Percentiles rank a stretch among this genome's conserved stretches.
These are phyloP conservation scores for Colletotrichum sp. DNA, from an alignment of 2,329 filamentous ascomycete species.

Conservation along the genomic window DNA sequence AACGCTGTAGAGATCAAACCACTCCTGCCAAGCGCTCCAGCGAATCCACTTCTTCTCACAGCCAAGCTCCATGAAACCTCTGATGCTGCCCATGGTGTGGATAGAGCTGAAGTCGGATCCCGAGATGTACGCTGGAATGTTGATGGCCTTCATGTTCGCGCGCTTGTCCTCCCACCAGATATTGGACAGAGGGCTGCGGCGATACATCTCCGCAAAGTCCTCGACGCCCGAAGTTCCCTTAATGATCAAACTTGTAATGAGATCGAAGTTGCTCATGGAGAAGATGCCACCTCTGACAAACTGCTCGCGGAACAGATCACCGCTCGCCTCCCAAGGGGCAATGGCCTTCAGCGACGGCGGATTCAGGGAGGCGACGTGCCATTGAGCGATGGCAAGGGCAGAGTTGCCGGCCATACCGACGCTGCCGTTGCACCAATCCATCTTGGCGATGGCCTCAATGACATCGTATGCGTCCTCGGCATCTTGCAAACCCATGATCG, in stretches of 20 bases:
- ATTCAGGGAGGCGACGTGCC: conserved; percentile 25
- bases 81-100: conserved; percentile 28
- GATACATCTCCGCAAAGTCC: conserved; percentile 46
- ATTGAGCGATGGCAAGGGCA: conserved; percentile 28
- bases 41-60: conserved; percentile 45
- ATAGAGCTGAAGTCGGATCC: conserved; percentile 32
- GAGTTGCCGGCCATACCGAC: conserved; percentile 37
- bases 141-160: conserved; percentile 37
- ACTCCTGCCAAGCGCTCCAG: conserved; percentile 44
- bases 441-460: conserved; percentile 31
- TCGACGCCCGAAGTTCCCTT: conserved; percentile 39
- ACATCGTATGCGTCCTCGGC: conserved; percentile 32
- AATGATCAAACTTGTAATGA: conserved; percentile 42
- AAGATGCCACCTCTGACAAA: conserved; percentile 47
- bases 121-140: conserved; percentile 38
- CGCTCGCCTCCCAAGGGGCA: conserved; percentile 47
- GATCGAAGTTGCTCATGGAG: conserved; percentile 45
- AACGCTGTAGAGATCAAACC: conserved; percentile 46
- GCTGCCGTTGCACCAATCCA: conserved; percentile 35
- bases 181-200: conserved; percentile 35
- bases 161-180: conserved; percentile 43
- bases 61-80: conserved; percentile 34
- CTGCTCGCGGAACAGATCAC: conserved; percentile 52
- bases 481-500: conserved; percentile 33
- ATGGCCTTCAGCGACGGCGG: conserved; percentile 27